Evolutionary conservation across 2,329 filamentous ascomycete species (phyloP).

Genomic region (Pestalotiopsis sp.): DNA sequence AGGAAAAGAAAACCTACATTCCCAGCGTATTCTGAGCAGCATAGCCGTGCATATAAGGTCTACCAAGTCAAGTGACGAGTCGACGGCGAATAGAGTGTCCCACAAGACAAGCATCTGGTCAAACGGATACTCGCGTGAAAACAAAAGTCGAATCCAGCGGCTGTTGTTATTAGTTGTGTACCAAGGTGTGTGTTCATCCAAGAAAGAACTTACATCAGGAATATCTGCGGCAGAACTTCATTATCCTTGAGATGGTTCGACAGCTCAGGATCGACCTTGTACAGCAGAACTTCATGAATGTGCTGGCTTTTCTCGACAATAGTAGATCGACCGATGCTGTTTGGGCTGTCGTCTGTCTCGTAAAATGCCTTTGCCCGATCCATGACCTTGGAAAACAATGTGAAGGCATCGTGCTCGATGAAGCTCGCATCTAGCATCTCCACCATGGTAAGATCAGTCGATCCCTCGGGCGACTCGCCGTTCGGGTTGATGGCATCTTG

Average conservation of each 20-base stretch:
- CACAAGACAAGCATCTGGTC: slow-evolving; percentile 82
- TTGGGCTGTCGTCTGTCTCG: slow-evolving; percentile 60
- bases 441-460: slow-evolving; percentile 57
- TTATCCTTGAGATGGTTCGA: slow-evolving; percentile 78
- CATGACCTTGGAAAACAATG: slow-evolving; percentile 86
- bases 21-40: slow-evolving; percentile 89
- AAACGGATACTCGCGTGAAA: slow-evolving; percentile 91
- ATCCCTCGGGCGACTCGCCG: slow-evolving; percentile 32
- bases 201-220: slow-evolving; percentile 71
- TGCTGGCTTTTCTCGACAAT: slow-evolving; percentile 86
- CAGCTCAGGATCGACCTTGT: slow-evolving; percentile 80
- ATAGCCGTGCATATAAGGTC: slow-evolving; percentile 94
- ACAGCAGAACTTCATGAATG: slow-evolving; percentile 83
- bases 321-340: slow-evolving; percentile 23
- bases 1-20: slow-evolving; percentile 57
- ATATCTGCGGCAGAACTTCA: slow-evolving; percentile 94
- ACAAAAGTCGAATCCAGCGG: slow-evolving; percentile 91
- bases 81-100: slow-evolving; percentile 89
- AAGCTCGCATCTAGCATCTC: slow-evolving; percentile 72
- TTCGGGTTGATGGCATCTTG: slow-evolving; percentile 72
- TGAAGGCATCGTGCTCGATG: slow-evolving; percentile 89
- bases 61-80: slow-evolving; percentile 77
- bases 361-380: slow-evolving; percentile 85
- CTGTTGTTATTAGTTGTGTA: slow-evolving; percentile 40
- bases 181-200: slow-evolving; percentile 12